Percentiles rank a stretch among this genome's conserved stretches.
Conservation (phyloP, 306 rosid genomes). For the Crotalaria pallida region DNA sequence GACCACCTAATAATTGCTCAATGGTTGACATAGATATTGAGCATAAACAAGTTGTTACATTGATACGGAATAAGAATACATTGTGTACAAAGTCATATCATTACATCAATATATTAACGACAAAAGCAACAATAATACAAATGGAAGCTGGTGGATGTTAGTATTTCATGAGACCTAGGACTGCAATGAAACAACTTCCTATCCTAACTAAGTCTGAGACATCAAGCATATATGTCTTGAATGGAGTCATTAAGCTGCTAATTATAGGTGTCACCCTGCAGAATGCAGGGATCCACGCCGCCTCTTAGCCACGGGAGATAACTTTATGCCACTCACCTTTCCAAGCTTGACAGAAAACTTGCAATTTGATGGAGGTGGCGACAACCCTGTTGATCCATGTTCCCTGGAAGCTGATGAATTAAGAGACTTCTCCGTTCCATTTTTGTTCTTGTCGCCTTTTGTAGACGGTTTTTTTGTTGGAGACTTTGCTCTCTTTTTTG, state of each 20-base stretch:
- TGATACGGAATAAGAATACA: constrained; percentile 4
- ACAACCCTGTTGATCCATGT: constrained; percentile 19
- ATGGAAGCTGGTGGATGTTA: constrained; percentile 7
- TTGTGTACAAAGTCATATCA: constrained; percentile 26
- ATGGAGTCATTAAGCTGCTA: constrained; percentile 4
- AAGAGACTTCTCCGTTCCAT: constrained; percentile 21
- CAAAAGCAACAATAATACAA: constrained; percentile 21
- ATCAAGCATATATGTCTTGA: constrained; percentile 32
- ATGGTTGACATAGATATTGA: not conserved
- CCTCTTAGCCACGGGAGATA: constrained; percentile 72
- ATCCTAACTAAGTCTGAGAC: constrained; percentile 12
- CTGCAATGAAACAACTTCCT: not conserved
- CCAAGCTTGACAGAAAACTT: constrained; percentile 53
- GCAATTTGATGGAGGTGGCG: constrained; percentile 37
- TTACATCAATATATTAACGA: constrained; percentile 24
- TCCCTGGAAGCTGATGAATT: constrained; percentile 31
- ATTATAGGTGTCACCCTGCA: constrained; percentile 27
- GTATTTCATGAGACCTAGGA: constrained; percentile 21
- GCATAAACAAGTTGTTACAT: constrained; percentile 8
- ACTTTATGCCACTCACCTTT: constrained; percentile 38
- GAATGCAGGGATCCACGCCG: constrained; percentile 60
- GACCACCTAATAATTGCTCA: too few relatives aligned
- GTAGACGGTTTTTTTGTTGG: constrained; percentile 34
- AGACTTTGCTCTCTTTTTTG: constrained; percentile 58
- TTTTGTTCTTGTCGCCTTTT: constrained; percentile 29